Base-by-base conservation (phyloP, 495 filamentous ascomycete genomes). In the Tuber melanosporum region DNA sequence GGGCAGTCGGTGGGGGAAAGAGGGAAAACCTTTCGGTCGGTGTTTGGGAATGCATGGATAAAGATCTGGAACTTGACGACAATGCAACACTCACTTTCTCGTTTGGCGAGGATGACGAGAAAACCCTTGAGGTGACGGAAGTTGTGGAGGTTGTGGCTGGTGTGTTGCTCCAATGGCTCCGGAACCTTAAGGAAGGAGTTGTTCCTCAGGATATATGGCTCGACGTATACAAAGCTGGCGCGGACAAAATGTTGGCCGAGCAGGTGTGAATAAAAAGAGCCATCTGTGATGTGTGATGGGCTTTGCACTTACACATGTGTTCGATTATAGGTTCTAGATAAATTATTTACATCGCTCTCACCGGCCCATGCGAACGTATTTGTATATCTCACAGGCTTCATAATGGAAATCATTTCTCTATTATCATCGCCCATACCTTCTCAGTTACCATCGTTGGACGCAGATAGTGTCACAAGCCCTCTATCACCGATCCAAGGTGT, bases 331-430 rank as follows among this genome's bases (percentile, higher is more conserved):
- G 78, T 83, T 26, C 79, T 83, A n/a, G 81, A 83, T 36, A 81
- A 75, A 44, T 75, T 83, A n/a, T 82, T 82, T 2, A 57, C 74
- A 39, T 74, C 77, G 70, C 74, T 66, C 46, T 81, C 78, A 43
- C 77, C 82, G n/a, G 78, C 77, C 45, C 81, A 83, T 39, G 78
- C 79, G 43, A 83, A 83, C 49, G 81, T 83, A 20, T 83, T 83
- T 57, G 74, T 83, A 14, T 83, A 83, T 43, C 74, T 83, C 41
- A 80, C 81, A 14, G 82, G 82, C 6, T 83, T 83, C 52, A 66
- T 83, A 26, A 76, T 80, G 71, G 81, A 83, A 46, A 80, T 72
- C 15, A 76, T 81, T 41, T 62, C 73, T 19, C 79, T 80, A 17
- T 71, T 82, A 12, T 81, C 78, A n/a, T 66, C 73, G 9, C 42